A percentile compares a stretch with the other conserved stretches of the same genome.
These are phyloP conservation scores for Aspergillus affinis DNA, from an alignment of 495 filamentous ascomycete species.

Conservation along the genomic window DNA sequence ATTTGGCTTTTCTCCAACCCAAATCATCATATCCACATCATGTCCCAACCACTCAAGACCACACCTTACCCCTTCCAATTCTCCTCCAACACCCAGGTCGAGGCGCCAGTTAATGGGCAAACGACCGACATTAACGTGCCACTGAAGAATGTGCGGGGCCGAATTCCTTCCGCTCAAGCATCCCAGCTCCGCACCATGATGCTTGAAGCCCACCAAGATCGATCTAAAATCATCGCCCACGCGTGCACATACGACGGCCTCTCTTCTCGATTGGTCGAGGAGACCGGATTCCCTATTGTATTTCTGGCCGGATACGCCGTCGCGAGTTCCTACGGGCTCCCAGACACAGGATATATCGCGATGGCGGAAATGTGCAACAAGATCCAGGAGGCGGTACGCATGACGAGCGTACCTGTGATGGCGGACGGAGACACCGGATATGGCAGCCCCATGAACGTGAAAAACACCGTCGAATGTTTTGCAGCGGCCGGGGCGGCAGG, in stretches of 20 bases:
- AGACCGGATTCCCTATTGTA: constrained; percentile 41
- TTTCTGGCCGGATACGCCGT: constrained; percentile 40
- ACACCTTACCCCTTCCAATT: constrained; percentile 38
- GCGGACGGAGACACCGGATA: constrained; percentile 44
- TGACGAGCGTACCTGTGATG: constrained; percentile 38
- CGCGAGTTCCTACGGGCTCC: constrained; percentile 34
- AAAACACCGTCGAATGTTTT: constrained; percentile 40
- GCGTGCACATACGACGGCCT: constrained; percentile 42
- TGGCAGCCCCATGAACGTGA: constrained; percentile 44
- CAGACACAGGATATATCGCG: constrained; percentile 46
- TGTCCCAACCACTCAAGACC: background rate
- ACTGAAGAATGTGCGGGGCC: constrained; percentile 29
- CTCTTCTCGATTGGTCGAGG: constrained; percentile 39
- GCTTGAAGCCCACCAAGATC: constrained; percentile 35
- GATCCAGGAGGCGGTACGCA: constrained; percentile 37
- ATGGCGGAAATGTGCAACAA: constrained; percentile 44
- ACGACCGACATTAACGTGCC: background rate
- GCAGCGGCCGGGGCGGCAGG: constrained; percentile 38
- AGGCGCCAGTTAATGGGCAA: background rate
- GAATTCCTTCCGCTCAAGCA: constrained; percentile 32
- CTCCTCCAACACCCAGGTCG: constrained; percentile 13
- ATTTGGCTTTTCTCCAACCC: too few relatives aligned
- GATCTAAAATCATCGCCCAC: constrained; percentile 36
- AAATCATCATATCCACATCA: background rate
- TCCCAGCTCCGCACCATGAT: constrained; percentile 38